Evolutionary conservation across 805 yeast genomes (phyloP).

Genomic region (Candida sonorensis): DNA sequence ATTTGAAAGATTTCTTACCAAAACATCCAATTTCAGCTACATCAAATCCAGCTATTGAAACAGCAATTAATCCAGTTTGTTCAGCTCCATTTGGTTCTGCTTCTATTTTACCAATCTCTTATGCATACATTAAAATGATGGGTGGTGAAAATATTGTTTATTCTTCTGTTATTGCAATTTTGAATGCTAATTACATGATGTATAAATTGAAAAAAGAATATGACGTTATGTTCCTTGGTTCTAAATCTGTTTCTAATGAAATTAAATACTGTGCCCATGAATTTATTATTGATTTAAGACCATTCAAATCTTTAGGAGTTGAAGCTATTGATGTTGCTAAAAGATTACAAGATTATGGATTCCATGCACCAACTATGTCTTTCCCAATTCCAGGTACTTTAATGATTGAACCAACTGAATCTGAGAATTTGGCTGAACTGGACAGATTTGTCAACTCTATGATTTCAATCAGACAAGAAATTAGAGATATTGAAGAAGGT

Average conservation of each 20-base stretch:
- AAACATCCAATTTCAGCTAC: constrained; percentile 62
- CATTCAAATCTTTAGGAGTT: constrained; percentile 68
- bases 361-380: constrained; percentile 98
- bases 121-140: constrained; percentile 91
- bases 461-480: constrained; percentile 77
- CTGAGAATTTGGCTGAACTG: constrained; percentile 81
- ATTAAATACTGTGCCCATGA: constrained; percentile 91
- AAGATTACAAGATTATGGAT: constrained; percentile 95
- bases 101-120: constrained; percentile 84
- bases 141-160: constrained; percentile 80
- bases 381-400: constrained; percentile 97
- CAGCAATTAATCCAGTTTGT: constrained; percentile 67
- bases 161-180: constrained; percentile 84
- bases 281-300: constrained; percentile 86
- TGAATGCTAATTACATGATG: constrained; percentile 96
- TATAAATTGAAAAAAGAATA: constrained; percentile 62
- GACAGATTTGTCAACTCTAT: constrained; percentile 87
- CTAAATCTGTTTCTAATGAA: constrained; percentile 19
- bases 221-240: constrained; percentile 67
- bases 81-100: constrained; percentile 98
- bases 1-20: constrained; percentile 78
- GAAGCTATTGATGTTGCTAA: constrained; percentile 97
- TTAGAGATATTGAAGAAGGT: constrained; percentile 62
- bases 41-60: constrained; percentile 29
- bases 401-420: constrained; percentile 98